These are phyloP conservation scores for Globisporangium sylvaticum DNA, from an alignment of 352 stramenopile genomes.

Conservation along the genomic window DNA sequence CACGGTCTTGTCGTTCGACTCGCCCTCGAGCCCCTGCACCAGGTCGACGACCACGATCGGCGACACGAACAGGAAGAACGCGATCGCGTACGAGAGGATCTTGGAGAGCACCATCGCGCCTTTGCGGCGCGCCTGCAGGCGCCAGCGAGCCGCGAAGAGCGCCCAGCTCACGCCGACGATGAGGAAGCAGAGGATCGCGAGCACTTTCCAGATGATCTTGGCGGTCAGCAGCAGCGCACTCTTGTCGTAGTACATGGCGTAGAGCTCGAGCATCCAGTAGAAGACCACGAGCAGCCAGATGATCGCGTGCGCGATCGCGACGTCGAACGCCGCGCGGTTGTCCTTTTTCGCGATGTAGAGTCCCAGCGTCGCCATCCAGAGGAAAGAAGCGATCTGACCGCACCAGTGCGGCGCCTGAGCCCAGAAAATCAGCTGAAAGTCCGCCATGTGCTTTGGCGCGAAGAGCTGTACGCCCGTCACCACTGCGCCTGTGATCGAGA, in stretches of 20 bases:
- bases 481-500: conserved; percentile 59
- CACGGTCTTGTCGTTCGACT: conserved; percentile 31
- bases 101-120: conserved; percentile 73
- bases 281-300: conserved; percentile 79
- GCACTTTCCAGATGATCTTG: conserved; percentile 71
- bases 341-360: conserved; percentile 71
- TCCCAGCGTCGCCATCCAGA: conserved; percentile 67
- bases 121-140: conserved; percentile 30
- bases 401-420: conserved; percentile 66
- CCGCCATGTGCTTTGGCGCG: conserved; percentile 17
- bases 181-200: conserved; percentile 54
- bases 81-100: conserved; percentile 70
- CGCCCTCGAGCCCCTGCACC: conserved; percentile 37
- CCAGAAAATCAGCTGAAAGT: conserved; percentile 73
- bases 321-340: conserved; percentile 56
- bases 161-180: conserved; percentile 57
- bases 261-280: conserved; percentile 73
- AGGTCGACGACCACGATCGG: conserved; percentile 70
- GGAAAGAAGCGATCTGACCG: conserved; percentile 75
- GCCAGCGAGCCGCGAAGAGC: conserved; percentile 53
- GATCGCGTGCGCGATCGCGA: conserved; percentile 67
- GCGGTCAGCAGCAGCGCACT: conserved; percentile 38
- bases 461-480: conserved; percentile 53
- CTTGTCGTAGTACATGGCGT: conserved; percentile 56
- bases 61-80: conserved; percentile 70